Conservation (phyloP, 2,329 filamentous ascomycete genomes). For the Trichoderma sp. region DNA sequence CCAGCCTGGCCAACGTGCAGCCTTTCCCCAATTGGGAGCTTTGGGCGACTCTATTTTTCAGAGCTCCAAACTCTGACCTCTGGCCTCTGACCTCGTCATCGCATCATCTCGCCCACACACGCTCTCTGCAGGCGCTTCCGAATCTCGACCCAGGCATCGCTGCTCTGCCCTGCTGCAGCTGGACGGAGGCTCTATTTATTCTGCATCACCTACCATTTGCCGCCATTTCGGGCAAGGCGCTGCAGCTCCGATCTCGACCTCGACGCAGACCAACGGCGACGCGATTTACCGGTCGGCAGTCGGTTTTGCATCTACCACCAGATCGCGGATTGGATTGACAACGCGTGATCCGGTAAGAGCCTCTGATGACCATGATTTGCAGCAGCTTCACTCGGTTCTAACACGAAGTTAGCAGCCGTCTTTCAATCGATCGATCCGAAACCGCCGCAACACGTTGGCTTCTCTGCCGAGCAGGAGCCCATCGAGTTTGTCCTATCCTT, state of each 20-base stretch:
- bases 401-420: background rate
- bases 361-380: background rate
- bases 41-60: constrained; percentile 24
- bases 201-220: constrained; percentile 7
- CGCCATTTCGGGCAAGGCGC: constrained; percentile 7
- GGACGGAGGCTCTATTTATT: background rate
- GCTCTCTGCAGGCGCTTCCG: constrained; percentile 6
- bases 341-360: constrained; percentile 3
- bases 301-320: background rate
- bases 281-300: constrained; percentile 21
- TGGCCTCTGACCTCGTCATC: constrained; percentile 11
- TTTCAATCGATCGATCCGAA: constrained; percentile 11
- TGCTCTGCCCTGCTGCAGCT: constrained; percentile 8
- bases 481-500: background rate
- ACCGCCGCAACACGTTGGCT: constrained; percentile 7
- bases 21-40: constrained; percentile 25
- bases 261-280: constrained; percentile 17
- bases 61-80: constrained; percentile 16
- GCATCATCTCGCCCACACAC: constrained; percentile 23
- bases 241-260: constrained; percentile 11
- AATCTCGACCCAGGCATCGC: constrained; percentile 8
- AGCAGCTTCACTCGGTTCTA: background rate
- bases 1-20: constrained; percentile 15
- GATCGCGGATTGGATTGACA: background rate
- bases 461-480: constrained; percentile 6